These are phyloP conservation scores for Mayamaea pseudoterrestris DNA, from an alignment of 108 stramenopile genomes.

Conservation along the genomic window DNA sequence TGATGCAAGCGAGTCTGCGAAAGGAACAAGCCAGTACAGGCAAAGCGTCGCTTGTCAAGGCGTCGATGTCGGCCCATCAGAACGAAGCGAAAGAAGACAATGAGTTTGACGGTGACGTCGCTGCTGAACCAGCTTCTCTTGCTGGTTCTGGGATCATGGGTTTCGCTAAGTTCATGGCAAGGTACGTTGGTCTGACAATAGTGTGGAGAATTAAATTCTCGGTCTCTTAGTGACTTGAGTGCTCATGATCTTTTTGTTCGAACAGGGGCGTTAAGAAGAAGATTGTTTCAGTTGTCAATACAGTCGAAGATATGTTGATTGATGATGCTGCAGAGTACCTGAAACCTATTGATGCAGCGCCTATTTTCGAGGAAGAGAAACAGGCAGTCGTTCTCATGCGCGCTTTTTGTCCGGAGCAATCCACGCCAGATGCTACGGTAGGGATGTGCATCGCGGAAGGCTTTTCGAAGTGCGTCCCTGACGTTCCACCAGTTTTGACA, in stretches of 20 bases:
- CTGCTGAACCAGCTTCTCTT: constrained; percentile 1
- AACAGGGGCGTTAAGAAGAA: constrained; percentile 41
- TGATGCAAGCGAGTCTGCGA: too few species aligned
- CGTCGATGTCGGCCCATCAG: background rate
- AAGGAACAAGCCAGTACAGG: too few species aligned
- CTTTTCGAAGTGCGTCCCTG: constrained; percentile 40
- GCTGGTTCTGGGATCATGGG: constrained; percentile 23
- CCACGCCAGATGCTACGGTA: constrained; percentile 62
- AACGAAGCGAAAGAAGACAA: constrained; percentile 7
- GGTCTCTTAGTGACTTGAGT: too few species aligned
- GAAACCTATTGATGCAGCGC: constrained; percentile 52
- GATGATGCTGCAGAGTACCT: constrained; percentile 48
- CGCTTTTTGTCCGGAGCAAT: constrained; percentile 57
- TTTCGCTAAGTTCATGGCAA: constrained; percentile 70
- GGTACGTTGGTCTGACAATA: background rate
- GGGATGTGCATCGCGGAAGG: constrained; percentile 62
- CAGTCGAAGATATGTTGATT: constrained; percentile 40
- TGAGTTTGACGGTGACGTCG: constrained; percentile 7
- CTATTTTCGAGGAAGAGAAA: constrained; percentile 47
- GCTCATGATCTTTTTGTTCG: too few species aligned
- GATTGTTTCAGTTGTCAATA: constrained; percentile 30
- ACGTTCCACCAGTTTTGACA: constrained; percentile 55
- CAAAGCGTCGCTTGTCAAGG: too few species aligned
- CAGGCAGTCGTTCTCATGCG: constrained; percentile 64
- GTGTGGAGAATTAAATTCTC: too few species aligned